phyloP scores from a whole-genome alignment of 2,329 filamentous ascomycete species.

The Cordyceps farinosa region DNA sequence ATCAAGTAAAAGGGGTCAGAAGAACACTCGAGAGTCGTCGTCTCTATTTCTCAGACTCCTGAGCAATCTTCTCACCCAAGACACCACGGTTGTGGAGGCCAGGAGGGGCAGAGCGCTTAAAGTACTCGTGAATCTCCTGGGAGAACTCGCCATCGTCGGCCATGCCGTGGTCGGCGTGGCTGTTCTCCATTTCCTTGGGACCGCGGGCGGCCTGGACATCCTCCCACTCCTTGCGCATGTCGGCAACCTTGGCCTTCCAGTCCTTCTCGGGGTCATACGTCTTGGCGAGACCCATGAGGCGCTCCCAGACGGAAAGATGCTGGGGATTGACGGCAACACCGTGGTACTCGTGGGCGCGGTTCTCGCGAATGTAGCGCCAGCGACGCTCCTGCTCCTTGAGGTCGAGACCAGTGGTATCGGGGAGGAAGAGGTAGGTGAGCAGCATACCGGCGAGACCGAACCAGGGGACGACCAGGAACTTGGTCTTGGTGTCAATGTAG shows the following conservation, averaged over 20 bases:
- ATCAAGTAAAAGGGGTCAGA: constrained; percentile 2
- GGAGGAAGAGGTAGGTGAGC: constrained; percentile 79
- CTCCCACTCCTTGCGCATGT: constrained; percentile 68
- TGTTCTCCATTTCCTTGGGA: constrained; percentile 46
- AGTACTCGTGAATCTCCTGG: constrained; percentile 53
- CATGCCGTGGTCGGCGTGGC: constrained; percentile 31
- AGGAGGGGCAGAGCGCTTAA: constrained; percentile 41
- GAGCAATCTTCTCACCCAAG: constrained; percentile 30
- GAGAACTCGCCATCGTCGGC: constrained; percentile 50
- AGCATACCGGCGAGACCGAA: constrained; percentile 86
- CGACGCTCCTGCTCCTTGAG: constrained; percentile 96
- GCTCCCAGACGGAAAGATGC: constrained; percentile 87
- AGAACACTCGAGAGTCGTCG: constrained; percentile 14
- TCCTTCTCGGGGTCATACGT: constrained; percentile 79
- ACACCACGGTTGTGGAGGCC: constrained; percentile 19
- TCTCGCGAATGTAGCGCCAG: constrained; percentile 81
- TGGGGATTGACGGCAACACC: constrained; percentile 87
- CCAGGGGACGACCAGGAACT: constrained; percentile 93
- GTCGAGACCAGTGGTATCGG: constrained; percentile 95
- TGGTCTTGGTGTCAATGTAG: constrained; percentile 81
- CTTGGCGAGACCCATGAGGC: constrained; percentile 72
- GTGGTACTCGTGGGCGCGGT: constrained; percentile 79
- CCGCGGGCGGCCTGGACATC: constrained; percentile 44
- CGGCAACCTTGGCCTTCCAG: constrained; percentile 77
- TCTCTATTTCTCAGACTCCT: constrained; percentile 17